A percentile compares a stretch with the other conserved stretches of the same genome.
These are phyloP conservation scores for Prunus mira DNA, from an alignment of 306 rosid genomes.

Conservation along the genomic window DNA sequence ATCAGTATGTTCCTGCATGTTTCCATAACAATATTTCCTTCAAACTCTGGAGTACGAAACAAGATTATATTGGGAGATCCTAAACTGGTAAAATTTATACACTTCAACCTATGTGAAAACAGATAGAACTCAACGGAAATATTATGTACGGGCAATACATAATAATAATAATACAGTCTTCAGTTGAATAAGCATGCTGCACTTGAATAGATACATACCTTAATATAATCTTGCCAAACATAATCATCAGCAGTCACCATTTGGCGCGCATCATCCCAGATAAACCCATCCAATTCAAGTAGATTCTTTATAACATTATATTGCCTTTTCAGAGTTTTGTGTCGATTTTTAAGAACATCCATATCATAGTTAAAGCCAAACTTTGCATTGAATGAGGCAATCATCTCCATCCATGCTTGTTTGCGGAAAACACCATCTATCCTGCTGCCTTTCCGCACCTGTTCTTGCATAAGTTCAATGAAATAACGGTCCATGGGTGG, in stretches of 20 bases:
- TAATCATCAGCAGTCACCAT: conserved; percentile 73
- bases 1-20: conserved; percentile 63
- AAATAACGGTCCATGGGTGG: conserved; percentile 69
- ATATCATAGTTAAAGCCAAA: conserved; percentile 62
- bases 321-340: conserved; percentile 72
- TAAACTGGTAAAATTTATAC: neutral
- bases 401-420: conserved; percentile 81
- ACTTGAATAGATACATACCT: conserved; percentile 36
- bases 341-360: conserved; percentile 70
- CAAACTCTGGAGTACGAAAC: neutral
- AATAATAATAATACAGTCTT: neutral
- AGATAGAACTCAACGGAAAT: neutral
- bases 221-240: conserved; percentile 75
- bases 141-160: neutral
- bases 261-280: conserved; percentile 73
- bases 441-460: conserved; percentile 58
- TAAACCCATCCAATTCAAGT: conserved; percentile 66
- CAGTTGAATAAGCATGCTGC: neutral
- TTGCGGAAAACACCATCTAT: conserved; percentile 64
- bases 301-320: conserved; percentile 56
- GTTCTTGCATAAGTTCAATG: conserved; percentile 63
- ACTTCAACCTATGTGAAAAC: neutral
- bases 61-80: neutral
- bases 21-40: conserved; percentile 14
- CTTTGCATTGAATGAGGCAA: conserved; percentile 56